A percentile compares a stretch with the other conserved stretches of the same genome.
Conservation (phyloP, 495 filamentous ascomycete genomes). For the Aspergillus carlsbadensis region DNA sequence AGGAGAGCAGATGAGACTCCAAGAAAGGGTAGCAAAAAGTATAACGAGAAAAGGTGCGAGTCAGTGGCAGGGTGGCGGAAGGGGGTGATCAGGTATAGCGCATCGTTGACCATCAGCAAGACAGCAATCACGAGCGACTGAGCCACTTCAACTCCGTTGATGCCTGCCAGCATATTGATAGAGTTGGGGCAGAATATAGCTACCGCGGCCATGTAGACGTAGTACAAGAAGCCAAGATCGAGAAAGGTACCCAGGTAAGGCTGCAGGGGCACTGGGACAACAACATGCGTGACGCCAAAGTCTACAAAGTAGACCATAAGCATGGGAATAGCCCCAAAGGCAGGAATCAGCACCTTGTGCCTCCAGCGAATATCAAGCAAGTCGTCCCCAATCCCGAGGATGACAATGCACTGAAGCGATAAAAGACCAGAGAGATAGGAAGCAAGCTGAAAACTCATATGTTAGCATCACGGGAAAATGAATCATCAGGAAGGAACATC, state of each 20-base stretch:
- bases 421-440: conserved; percentile 93
- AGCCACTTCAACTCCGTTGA: conserved; percentile 95
- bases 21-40: conserved; percentile 89
- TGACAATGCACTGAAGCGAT: conserved; percentile 81
- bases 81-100: conserved; percentile 66
- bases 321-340: conserved; percentile 89
- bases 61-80: conserved; percentile 92
- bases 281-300: conserved; percentile 93
- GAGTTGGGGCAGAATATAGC: conserved; percentile 97
- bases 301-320: conserved; percentile 97
- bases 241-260: conserved; percentile 78
- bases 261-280: conserved; percentile 81
- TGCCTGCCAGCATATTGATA: conserved; percentile 97
- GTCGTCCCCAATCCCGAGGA: conserved; percentile 93
- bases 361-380: conserved; percentile 98
- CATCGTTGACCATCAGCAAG: conserved; percentile 84
- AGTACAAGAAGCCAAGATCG: conserved; percentile 88
- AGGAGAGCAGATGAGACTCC: conserved; percentile 86
- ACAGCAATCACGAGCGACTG: conserved; percentile 90
- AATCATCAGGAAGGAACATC: not conserved
- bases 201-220: conserved; percentile 91
- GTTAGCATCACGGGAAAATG: conserved; percentile 7
- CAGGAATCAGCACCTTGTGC: conserved; percentile 97
- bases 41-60: conserved; percentile 92
- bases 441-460: conserved; percentile 60